phyloP scores from a whole-genome alignment of 208 protist species.

The Trichomonas gallinae region DNA sequence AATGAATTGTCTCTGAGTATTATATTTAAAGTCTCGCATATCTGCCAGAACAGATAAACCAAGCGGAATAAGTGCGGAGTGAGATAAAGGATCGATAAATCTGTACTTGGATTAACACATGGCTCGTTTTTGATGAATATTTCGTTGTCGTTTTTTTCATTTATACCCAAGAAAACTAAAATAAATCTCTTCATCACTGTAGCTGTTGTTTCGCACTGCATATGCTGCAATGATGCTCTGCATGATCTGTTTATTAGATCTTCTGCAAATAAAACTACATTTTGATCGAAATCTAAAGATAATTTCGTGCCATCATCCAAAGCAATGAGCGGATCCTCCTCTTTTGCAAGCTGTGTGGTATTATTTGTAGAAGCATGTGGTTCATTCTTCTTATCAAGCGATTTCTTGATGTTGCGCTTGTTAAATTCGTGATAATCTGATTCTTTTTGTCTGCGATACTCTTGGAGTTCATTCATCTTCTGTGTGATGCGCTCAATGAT shows the following conservation, averaged over 20 bases:
- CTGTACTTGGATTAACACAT: neutral
- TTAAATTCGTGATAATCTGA: neutral
- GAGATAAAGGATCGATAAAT: neutral
- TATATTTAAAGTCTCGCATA: neutral
- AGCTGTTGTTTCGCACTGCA: neutral
- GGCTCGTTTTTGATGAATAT: neutral
- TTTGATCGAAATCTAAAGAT: neutral
- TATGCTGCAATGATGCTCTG: neutral
- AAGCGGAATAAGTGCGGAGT: neutral
- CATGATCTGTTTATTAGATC: neutral
- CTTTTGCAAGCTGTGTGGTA: too few species aligned
- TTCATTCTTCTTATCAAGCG: neutral
- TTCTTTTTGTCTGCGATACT: neutral
- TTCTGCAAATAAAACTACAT: neutral
- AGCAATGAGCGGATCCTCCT: neutral
- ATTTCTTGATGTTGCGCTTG: neutral
- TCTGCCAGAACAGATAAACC: neutral
- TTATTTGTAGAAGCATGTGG: neutral
- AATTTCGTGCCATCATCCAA: neutral
- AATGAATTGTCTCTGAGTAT: neutral
- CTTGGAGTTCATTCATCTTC: neutral
- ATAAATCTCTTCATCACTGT: neutral
- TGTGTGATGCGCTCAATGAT: neutral
- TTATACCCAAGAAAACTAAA: too few species aligned
- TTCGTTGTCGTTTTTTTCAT: neutral